Evolutionary conservation across 2,329 filamentous ascomycete genomes (phyloP), one percentile per base, ranked within the genome.

Genomic region (Paecilomyces formosus): DNA sequence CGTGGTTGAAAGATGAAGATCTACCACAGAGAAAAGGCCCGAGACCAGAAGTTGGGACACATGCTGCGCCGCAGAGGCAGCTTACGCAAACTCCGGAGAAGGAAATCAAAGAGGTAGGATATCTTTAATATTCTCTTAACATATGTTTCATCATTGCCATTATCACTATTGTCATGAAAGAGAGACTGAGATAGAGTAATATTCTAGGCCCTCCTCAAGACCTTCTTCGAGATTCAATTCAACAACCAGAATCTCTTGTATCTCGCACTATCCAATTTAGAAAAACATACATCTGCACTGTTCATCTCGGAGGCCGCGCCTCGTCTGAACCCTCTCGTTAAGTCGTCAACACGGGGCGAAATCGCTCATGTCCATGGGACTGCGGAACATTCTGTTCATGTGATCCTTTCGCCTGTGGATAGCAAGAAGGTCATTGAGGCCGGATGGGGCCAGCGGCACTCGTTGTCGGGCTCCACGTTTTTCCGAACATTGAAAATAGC

Each of bases 401-500:
- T 45, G 39, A 45, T 45, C 39, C 13, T 45, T n/a, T 45, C 39
- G n/a, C 39, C 39, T 8, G 39, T 18, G n/a, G 39, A 45, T 6
- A 45, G 70, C 55, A 85, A 81, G 65, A 81, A 87, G 58, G 81
- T 94, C 24, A 76, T 95, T 18, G 81, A 86, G 61, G 85, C 85
- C 60, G 89, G 89, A 2, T 95, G 90, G 90, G 91, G 88, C 1
- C 86, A 95, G 74, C 70, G 82, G 28, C 83, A 85, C 72, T 81
- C 80, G 2, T 66, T 76, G 22, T 69, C 70, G 2, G 72, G 74
- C n/a, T 68, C 88, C 3, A 83, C 84, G 65, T 85, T 84, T n/a
- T 82, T 85, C 13, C 85, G 82, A 75, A 91, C 92, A 69, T 49
- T 45, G 15, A 45, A 45, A 18, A 45, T 2, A 8, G 39, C 39